Conservation (phyloP, 257 asterid species). For the Datura wrightii region DNA sequence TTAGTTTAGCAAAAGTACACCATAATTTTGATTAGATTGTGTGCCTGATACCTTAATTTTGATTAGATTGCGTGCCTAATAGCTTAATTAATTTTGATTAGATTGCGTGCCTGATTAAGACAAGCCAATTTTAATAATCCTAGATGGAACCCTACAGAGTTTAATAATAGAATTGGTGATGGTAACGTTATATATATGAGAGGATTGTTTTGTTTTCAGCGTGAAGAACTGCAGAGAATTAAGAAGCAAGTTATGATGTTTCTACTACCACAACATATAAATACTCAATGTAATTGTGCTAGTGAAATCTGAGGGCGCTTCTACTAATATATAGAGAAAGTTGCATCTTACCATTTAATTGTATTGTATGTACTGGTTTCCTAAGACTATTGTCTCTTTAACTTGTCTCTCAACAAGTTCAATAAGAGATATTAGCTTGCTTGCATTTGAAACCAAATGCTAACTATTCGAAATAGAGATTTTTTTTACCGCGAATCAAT, state of each 20-base stretch:
- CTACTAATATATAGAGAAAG: not conserved
- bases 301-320: not conserved
- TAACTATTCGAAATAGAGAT: not conserved
- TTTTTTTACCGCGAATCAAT: too few relatives aligned
- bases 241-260: not conserved
- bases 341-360: not conserved
- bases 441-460: not conserved
- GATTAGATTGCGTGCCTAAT: not conserved
- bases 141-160: not conserved
- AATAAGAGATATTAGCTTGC: not conserved
- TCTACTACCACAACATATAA: too few relatives aligned
- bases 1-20: not conserved
- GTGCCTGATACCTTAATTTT: not conserved
- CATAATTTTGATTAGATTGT: not conserved
- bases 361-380: not conserved
- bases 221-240: not conserved
- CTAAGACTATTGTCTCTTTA: not conserved
- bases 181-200: not conserved
- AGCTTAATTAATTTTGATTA: not conserved
- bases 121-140: not conserved
- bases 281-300: too few relatives aligned
- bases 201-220: not conserved
- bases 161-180: constrained; percentile 13
- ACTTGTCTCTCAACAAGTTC: not conserved
- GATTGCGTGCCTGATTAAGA: constrained; percentile 18